Evolutionary conservation across 1,284 basidiomycete species (phyloP).

Genomic region (Caloboletus firmus): DNA sequence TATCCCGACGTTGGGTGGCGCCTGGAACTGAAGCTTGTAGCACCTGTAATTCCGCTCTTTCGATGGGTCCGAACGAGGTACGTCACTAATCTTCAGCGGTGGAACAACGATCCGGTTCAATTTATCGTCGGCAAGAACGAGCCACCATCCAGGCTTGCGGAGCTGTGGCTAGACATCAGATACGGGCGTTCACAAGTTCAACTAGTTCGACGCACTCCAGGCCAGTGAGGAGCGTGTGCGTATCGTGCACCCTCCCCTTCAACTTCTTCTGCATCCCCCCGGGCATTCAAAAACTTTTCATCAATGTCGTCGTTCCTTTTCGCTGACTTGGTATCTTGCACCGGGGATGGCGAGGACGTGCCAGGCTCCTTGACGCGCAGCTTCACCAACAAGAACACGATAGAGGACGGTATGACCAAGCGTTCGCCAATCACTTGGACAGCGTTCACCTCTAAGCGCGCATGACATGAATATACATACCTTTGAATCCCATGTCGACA

Average conservation of each 20-base stretch:
- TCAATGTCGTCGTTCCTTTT: conserved; percentile 60
- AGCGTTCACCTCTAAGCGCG: not conserved
- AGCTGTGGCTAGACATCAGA: conserved; percentile 44
- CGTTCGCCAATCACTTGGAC: conserved; percentile 85
- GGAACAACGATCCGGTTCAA: conserved; percentile 88
- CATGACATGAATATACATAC: conserved; percentile 41
- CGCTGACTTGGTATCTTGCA: conserved; percentile 49
- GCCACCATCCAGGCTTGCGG: conserved; percentile 88
- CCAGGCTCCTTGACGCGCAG: conserved; percentile 61
- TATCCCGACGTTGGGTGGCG: conserved; percentile 80
- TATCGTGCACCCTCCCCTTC: conserved; percentile 52
- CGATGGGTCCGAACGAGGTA: conserved; percentile 65
- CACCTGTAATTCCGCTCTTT: conserved; percentile 72
- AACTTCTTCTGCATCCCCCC: conserved; percentile 64
- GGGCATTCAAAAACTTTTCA: conserved; percentile 64
- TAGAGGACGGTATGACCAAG: conserved; percentile 83
- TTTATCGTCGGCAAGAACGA: conserved; percentile 91
- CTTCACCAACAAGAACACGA: conserved; percentile 88
- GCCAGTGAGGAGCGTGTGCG: conserved; percentile 92
- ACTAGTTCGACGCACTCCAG: conserved; percentile 57
- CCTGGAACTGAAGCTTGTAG: conserved; percentile 94
- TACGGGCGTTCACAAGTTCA: not conserved
- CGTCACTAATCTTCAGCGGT: conserved; percentile 80
- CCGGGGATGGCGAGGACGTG: not conserved
- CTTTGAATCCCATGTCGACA: conserved; percentile 85